Evolutionary conservation across 768 basidiomycete species (phyloP).

Genomic region (Cystobasidium tubakii): DNA sequence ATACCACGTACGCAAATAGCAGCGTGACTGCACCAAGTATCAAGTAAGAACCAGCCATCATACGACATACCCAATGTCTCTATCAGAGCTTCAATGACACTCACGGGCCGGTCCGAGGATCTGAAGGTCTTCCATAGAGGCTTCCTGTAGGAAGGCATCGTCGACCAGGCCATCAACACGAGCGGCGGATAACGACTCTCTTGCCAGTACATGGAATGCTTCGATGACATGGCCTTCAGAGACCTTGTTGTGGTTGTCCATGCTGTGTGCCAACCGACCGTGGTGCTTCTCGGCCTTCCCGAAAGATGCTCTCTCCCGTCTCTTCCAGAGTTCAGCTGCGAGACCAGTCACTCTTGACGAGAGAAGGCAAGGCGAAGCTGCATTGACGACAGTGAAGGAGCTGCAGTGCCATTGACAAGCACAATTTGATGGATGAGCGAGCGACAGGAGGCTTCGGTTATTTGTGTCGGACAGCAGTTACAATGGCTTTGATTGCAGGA

Average conservation of each 20-base stretch:
- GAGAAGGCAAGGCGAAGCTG: neutral
- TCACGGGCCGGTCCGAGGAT: slow-evolving; percentile 13
- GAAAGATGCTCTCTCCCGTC: no score
- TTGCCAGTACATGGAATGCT: slow-evolving; percentile 21
- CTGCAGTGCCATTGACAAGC: neutral
- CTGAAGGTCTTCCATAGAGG: neutral
- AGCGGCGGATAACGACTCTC: neutral
- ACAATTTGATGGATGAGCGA: neutral
- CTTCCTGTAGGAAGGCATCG: neutral
- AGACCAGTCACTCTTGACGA: neutral
- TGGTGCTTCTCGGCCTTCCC: no score
- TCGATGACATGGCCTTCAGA: slow-evolving; percentile 22
- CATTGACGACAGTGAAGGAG: neutral
- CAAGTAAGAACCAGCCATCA: neutral
- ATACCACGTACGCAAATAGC: slow-evolving; percentile 5
- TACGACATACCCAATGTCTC: no score
- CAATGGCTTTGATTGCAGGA: neutral
- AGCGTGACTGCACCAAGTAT: slow-evolving; percentile 8
- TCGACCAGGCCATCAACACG: slow-evolving; percentile 14
- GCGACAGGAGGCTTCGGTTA: neutral
- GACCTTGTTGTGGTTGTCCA: neutral
- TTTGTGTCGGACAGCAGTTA: neutral
- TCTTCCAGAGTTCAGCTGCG: no score
- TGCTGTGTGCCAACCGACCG: no score
- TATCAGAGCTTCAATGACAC: neutral